A percentile compares a stretch with the other conserved stretches of the same genome.
Conservation (phyloP, 805 yeast species). For the Cyberlindnera mississippiensis region DNA sequence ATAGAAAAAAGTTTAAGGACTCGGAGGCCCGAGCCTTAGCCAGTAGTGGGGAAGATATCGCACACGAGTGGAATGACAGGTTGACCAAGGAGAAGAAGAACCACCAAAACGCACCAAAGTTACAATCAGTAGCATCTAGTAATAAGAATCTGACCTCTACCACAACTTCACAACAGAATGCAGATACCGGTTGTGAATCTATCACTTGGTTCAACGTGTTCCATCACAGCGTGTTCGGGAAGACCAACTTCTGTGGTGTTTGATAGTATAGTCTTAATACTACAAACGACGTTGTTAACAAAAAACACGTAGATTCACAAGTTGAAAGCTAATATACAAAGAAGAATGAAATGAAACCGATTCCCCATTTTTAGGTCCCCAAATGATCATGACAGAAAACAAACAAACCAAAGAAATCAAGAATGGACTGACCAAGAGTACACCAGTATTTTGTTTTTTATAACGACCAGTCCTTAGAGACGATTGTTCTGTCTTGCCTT, state of each 20-base stretch:
- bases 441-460: not conserved
- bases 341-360: not conserved
- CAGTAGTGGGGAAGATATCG: not conserved
- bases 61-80: slow-evolving; percentile 9
- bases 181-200: slow-evolving; percentile 36
- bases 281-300: too few relatives aligned
- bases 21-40: not conserved
- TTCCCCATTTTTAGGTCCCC: not conserved
- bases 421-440: not conserved
- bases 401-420: not conserved
- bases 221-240: slow-evolving; percentile 48
- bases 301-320: too few relatives aligned
- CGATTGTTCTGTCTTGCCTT: slow-evolving; percentile 22
- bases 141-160: slow-evolving; percentile 1
- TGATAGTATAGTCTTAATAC: not conserved
- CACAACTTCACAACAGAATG: too few relatives aligned
- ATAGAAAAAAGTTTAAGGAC: not conserved
- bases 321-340: not conserved
- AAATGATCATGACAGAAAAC: not conserved
- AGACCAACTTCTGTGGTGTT: slow-evolving; percentile 32
- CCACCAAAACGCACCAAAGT: slow-evolving; percentile 1
- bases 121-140: slow-evolving; percentile 5
- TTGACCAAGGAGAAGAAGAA: slow-evolving; percentile 1
- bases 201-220: slow-evolving; percentile 51
- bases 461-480: slow-evolving; percentile 2